Base-by-base conservation (phyloP, 345 rosid genomes). In the Xanthoceras sorbifolium region DNA sequence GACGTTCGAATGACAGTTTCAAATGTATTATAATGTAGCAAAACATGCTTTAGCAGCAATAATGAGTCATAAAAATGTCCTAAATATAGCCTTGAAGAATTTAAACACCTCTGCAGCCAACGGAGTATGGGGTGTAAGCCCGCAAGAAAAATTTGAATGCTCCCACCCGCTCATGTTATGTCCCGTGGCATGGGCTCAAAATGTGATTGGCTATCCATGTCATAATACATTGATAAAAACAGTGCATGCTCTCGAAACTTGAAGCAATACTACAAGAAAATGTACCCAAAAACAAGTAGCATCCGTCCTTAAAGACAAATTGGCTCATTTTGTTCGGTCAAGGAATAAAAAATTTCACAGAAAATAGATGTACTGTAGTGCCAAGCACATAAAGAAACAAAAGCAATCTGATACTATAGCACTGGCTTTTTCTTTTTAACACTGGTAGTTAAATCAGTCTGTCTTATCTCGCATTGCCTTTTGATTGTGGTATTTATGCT, bases 381-480 rank as follows among this genome's bases (percentile, higher is more conserved):
- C 42, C 12, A 54, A 70, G 8, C 25, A 28, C 20, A 48, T 8
- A 28, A 46, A 40, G n/a, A 69, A 29, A 50, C 73, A 69, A 69
- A 69, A 26, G 15, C 60, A 50, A 28, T 71, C 23, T 6, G 5
- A 42, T 26, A 54, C 6, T 42, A 32, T 32, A 80, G 22, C 64
- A 8, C 46, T 54, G 12, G 67, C 62, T 20, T 62, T 61, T 71
- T 28, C 2, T 42, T 4, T 5, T n/a, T 15, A 5, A 29, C 15
- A 18, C 36, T 48, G 29, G 26, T 55, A 32, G 67, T 75, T 63
- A 78, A 29, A 52, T 76, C 79, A 23, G 20, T 40, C 23, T 57
- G 81, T 75, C 69, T 59, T 54, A 67, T 78, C 77, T 31, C 9
- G 6, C 17, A 9, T 4, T 44, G 40, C 73, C 28, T 64, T 46